Base-by-base conservation (phyloP, 306 rosid species). In the Begonia masoniana region DNA sequence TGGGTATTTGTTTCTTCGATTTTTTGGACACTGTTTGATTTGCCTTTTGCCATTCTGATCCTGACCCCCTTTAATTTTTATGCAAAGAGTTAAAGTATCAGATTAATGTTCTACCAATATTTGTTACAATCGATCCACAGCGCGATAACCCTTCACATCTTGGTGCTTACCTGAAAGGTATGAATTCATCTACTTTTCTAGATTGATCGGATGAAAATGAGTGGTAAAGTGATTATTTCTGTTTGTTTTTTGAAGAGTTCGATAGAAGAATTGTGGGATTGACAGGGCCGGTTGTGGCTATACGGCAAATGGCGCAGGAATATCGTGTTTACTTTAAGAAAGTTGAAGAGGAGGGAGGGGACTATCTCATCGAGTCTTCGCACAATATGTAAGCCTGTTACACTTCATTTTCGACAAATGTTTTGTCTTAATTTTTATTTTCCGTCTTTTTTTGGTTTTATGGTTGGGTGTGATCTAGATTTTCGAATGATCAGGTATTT, bases 231-330 rank as follows among this genome's bases (percentile, higher is more conserved):
- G 35, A 21, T 52, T 46, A 13, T 5, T 56, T 36, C 55, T 66
- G 21, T n/a, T 15, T 52, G 39, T 15, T 7, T 60, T 67, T 41
- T 69, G 64, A 81, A 89, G 97, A 89, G 72, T 85, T 89, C 45
- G 88, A 85, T 52, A 61, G 87, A 21, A 82, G 83, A 67, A 78
- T 85, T 47, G 46, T 76, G 52, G 97, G 97, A 51, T 69, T 89
- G 63, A 78, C 95, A 15, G 97, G 97, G 57, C 62, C 84, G 14
- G 80, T 65, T 59, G 56, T 78, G 49, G 97, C 97, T 62, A 31
- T 80, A 61, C 74, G 95, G 81, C 89, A 85, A 77, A 76, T 89
- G 82, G 91, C 97, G 14, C 97, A 85, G 69, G 89, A 85, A 62
- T 85, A 78, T 56, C 89, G 95, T 6, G 82, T 80, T 58, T 85